Base-by-base conservation (phyloP, 2,329 filamentous ascomycete species). In the Pseudocercospora macadamiae region DNA sequence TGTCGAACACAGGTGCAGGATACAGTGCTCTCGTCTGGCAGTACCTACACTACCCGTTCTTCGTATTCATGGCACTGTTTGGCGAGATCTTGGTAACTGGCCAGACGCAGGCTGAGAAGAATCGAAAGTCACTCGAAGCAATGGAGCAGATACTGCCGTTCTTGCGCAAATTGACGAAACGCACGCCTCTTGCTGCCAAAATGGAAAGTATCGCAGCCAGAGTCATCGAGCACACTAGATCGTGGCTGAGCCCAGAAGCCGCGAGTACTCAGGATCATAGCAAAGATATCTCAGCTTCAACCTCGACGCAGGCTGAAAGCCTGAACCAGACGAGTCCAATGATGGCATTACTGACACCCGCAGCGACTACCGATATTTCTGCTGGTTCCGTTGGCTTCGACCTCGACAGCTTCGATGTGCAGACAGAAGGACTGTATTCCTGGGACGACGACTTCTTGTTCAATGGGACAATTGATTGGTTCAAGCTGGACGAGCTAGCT, bases 1-100 rank as follows among this genome's bases (percentile, higher is more conserved):
- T 63, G 0, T 65, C 60, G 5, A 59, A 67, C 30, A 61, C 63
- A 6, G 55, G 65, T 30, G 57, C 65, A 23, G 48, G 54, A 12
- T 66, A 54, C 56, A 65, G 62, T 45, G 66, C 65, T 12, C 60
- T 68, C n/a, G 51, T 66, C 12, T 69, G 66, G 66, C 62, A 65
- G 23, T 30, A 66, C 21, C 30, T 67, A 4, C 66, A 58, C 52
- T 64, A 55, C 19, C 66, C 67, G 1, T 68, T 68, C 36, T 65
- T 66, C 8, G 58, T 66, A 2, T 69, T 69, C 34, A 42, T 67
- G 18, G 48, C 48, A 4, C 54, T 68, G 1, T 66, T 68, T 26
- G 66, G 66, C 8, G 56, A 64, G 21, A 52, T 69, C 19, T n/a
- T 66, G 12, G 14, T 8, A 2, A 25, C 23, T 28, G 23, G 45